Evolutionary conservation across 2,329 filamentous ascomycete genomes (phyloP).

Genomic region (Apiospora saccharicola): DNA sequence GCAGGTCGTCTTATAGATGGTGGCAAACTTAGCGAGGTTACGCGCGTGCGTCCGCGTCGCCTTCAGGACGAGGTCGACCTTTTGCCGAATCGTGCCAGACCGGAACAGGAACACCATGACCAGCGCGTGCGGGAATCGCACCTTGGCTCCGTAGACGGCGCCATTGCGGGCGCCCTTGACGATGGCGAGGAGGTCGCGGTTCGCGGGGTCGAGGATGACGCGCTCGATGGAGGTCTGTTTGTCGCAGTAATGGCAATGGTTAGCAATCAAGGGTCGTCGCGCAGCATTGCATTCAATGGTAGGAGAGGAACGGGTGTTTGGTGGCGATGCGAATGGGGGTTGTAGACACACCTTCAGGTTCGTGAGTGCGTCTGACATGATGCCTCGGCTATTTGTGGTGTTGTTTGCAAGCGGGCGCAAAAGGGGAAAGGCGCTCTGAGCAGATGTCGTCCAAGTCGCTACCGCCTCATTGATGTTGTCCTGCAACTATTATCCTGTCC

Average conservation of each 20-base stretch:
- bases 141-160: slow-evolving; percentile 94
- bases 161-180: slow-evolving; percentile 96
- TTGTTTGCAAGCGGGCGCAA: background rate
- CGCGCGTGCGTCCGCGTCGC: slow-evolving; percentile 90
- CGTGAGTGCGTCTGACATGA: slow-evolving; percentile 37
- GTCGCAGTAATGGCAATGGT: slow-evolving; percentile 21
- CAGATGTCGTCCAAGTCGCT: background rate
- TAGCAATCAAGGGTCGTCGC: slow-evolving; percentile 17
- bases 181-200: slow-evolving; percentile 84
- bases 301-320: slow-evolving; percentile 1
- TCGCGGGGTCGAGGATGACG: slow-evolving; percentile 80
- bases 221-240: slow-evolving; percentile 73
- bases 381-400: slow-evolving; percentile 37
- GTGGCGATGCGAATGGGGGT: background rate
- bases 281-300: background rate
- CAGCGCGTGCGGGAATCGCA: slow-evolving; percentile 96
- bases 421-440: slow-evolving; percentile 14
- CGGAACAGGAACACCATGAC: slow-evolving; percentile 99
- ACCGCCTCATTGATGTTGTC: slow-evolving; percentile 17
- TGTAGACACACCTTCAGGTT: slow-evolving; percentile 29
- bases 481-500: background rate
- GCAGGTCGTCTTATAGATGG: slow-evolving; percentile 88
- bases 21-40: slow-evolving; percentile 90
- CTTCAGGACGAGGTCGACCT: slow-evolving; percentile 77
- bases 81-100: slow-evolving; percentile 84